Percentiles rank a stretch among this genome's conserved stretches.
Evolutionary conservation across 1,139 yeast genomes (phyloP).

Genomic region (Hyphopichia burtonii): DNA sequence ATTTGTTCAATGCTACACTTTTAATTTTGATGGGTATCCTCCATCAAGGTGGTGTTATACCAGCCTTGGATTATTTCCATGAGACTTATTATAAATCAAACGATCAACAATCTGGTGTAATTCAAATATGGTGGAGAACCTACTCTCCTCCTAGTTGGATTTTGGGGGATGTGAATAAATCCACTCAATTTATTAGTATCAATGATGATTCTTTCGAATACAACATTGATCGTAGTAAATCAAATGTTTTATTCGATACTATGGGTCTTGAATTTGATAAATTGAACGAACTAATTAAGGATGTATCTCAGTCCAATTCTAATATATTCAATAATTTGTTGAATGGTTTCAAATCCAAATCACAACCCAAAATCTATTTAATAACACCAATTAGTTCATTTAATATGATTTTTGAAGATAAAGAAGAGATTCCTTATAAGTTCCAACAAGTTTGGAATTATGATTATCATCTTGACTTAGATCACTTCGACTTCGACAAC

Average conservation of each 20-base stretch:
- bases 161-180: conserved; percentile 39
- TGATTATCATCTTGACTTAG: conserved; percentile 57
- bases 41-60: conserved; percentile 90
- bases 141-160: conserved; percentile 93
- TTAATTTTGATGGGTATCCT: conserved; percentile 70
- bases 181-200: conserved; percentile 18
- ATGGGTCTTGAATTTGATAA: conserved; percentile 51
- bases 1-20: conserved; percentile 60
- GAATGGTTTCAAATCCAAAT: conserved; percentile 2
- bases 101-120: conserved; percentile 7
- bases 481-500: conserved; percentile 58
- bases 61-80: conserved; percentile 50
- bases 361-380: conserved; percentile 23
- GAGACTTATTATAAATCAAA: conserved; percentile 3
- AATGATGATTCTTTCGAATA: conserved; percentile 11
- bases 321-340: not conserved
- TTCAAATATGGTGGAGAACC: conserved; percentile 88
- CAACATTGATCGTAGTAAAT: conserved; percentile 7
- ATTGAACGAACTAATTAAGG: conserved; percentile 18
- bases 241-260: conserved; percentile 44
- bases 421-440: conserved; percentile 3
- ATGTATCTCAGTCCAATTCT: not conserved
- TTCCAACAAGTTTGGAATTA: conserved; percentile 43
- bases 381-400: conserved; percentile 54
- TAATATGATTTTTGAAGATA: conserved; percentile 13